Base-by-base conservation (phyloP, 2,329 filamentous ascomycete species). In the Ascochyta viciae-villosae region DNA sequence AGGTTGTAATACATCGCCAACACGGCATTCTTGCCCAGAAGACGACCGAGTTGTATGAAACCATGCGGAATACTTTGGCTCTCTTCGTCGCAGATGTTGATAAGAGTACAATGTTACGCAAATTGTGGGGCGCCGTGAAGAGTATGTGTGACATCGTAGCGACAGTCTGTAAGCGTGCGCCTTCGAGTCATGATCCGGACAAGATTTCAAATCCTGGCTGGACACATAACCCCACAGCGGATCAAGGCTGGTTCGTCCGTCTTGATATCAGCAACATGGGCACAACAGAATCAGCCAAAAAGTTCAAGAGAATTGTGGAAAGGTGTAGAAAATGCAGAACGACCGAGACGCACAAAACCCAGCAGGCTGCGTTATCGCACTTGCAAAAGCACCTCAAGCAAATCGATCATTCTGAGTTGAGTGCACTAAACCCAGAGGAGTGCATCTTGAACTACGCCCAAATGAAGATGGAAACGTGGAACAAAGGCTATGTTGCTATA, bases 71-170 rank as follows among this genome's bases (percentile, higher is more conserved):
- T 5, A 73, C 63, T 2, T 23, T 69, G 2, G 40, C 43, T 26
- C 61, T 74, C 0, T 74, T 72, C 26, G 62, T 71, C 9, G 34
- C 40, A 2, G 58, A 72, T 19, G 42, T 64, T 1, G 59, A 71
- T 16, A 54, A 64, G 15, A 61, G 49, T 40, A 48, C 48, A 0
- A 54, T 69, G 29, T 46, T 73, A 13, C 60, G 64, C 33, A 73
- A 73, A 53, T 22, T 66, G 1, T 73, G 69, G 66, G 65, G 64
- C 9, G 66, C 66, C 9, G 54, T 72, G 58, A 45, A 39, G 3
- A 66, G 57, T n/a, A 58, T 73, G 9, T 19, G 42, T 12, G 23
- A 56, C 1, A 35, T 55, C 3, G 55, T 49, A 13, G 33, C 22
- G 4, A 35, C 27, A 9, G 34, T 63, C 8, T 37, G 48, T 26